Evolutionary conservation across 352 stramenopile genomes (phyloP).

Genomic region (Globisporangium canariense): DNA sequence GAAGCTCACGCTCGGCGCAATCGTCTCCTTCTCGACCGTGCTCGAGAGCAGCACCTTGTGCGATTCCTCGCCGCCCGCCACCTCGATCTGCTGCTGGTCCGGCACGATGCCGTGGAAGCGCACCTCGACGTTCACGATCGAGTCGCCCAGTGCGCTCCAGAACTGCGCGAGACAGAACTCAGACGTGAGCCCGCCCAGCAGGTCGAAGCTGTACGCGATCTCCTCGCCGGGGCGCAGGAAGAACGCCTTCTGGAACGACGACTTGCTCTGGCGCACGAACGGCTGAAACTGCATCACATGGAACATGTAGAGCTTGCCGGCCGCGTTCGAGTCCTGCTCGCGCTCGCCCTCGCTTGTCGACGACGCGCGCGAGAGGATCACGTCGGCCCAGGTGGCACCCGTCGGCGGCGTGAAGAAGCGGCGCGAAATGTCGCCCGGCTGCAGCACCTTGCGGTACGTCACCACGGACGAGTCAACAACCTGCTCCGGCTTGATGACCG

Average conservation of each 20-base stretch:
- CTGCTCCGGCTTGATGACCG: slow-evolving; percentile 81
- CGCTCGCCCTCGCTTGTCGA: slow-evolving; percentile 23
- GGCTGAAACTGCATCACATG: slow-evolving; percentile 88
- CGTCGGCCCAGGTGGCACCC: slow-evolving; percentile 84
- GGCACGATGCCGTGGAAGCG: slow-evolving; percentile 84
- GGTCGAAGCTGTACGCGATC: slow-evolving; percentile 63
- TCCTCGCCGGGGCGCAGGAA: slow-evolving; percentile 66
- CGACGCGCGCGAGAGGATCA: slow-evolving; percentile 61
- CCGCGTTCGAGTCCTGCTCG: slow-evolving; percentile 62
- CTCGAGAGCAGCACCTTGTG: slow-evolving; percentile 76
- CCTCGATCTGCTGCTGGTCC: slow-evolving; percentile 50
- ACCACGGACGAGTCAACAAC: slow-evolving; percentile 23
- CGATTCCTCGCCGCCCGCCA: slow-evolving; percentile 63
- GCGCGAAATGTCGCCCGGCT: slow-evolving; percentile 66
- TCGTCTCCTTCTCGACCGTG: slow-evolving; percentile 70
- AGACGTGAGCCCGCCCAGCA: slow-evolving; percentile 72
- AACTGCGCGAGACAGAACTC: slow-evolving; percentile 90
- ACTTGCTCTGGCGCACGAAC: slow-evolving; percentile 77
- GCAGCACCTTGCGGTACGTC: slow-evolving; percentile 45
- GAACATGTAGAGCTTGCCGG: slow-evolving; percentile 80
- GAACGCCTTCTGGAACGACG: slow-evolving; percentile 66
- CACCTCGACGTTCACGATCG: slow-evolving; percentile 75
- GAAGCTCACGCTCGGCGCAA: slow-evolving; percentile 71
- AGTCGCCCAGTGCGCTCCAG: slow-evolving; percentile 86
- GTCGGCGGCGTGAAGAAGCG: slow-evolving; percentile 79